phyloP scores from a whole-genome alignment of 768 basidiomycete species.

The Podaxis sp. region DNA sequence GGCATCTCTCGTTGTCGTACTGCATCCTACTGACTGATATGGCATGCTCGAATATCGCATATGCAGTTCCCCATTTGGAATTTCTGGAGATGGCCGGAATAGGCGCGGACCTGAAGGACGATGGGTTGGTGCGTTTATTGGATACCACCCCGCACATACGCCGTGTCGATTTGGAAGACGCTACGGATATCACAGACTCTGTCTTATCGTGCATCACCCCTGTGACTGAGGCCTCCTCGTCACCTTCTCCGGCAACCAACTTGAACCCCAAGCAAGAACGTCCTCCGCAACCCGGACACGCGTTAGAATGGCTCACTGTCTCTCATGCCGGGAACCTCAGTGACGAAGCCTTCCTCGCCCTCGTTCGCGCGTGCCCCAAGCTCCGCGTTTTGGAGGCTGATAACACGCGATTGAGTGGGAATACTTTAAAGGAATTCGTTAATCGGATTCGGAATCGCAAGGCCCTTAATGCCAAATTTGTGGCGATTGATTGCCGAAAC shows the following conservation, averaged over 20 bases:
- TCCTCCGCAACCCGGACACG: conserved; percentile 55
- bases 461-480: conserved; percentile 51
- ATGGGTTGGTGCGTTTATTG: conserved; percentile 73
- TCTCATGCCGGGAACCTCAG: conserved; percentile 67
- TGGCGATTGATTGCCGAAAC: conserved; percentile 75
- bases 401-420: conserved; percentile 67
- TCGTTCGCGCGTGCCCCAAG: conserved; percentile 63
- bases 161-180: conserved; percentile 86
- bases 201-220: conserved; percentile 71
- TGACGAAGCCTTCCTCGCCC: conserved; percentile 59
- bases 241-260: background rate
- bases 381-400: conserved; percentile 77
- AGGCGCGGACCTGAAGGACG: conserved; percentile 64
- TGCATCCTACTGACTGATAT: conserved; percentile 73
- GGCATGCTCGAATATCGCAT: conserved; percentile 71
- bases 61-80: conserved; percentile 70
- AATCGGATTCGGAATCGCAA: conserved; percentile 48
- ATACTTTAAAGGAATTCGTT: conserved; percentile 69
- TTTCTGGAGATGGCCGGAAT: conserved; percentile 80
- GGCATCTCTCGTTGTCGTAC: conserved; percentile 72
- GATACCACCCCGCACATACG: conserved; percentile 68
- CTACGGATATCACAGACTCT: conserved; percentile 67
- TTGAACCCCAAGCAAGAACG: conserved; percentile 14
- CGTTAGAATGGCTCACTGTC: conserved; percentile 69
- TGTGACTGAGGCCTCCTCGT: conserved; percentile 8